Base-by-base conservation (phyloP, 805 yeast genomes). In the Ogataea pilisensis region DNA sequence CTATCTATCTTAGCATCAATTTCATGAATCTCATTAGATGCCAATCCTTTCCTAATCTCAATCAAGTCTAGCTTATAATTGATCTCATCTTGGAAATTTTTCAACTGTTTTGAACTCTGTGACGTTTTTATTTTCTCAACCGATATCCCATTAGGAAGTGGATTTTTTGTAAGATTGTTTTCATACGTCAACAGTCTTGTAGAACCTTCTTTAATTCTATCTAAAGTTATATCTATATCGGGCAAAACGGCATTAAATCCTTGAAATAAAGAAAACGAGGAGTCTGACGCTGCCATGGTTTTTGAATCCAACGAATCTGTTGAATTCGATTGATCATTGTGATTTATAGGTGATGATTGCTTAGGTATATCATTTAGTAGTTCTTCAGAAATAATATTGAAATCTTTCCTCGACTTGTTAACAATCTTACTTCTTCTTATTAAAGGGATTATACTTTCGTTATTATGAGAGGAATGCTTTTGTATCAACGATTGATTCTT, bases 221-320 rank as follows among this genome's bases (percentile, higher is more conserved):
- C 63, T 28, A 70, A 58, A 31, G 66, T 68, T 43, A 70, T 75
- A 45, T 74, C 66, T n/a, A 74, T 61, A 14, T 73, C 73, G 1
- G 79, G 78, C 27, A 72, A 55, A 1, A 76, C 66, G 4, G 87
- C 85, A 51, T 70, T 69, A 54, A 84, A 81, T 1, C 90, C 89
- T 58, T 83, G 90, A 52, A 74, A 81, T 18, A 84, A 60, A 3
- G 88, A 76, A 47, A 75, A 76, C 8, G 57, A 51, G 1, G 42
- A 17, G 8, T 35, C 43, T 21, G 11, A 20, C 8, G 26, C 38
- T 9, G 35, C 39, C 11, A 28, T 20, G 6, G 27, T 11, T 8
- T 19, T 29, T 17, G 19, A n/a, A n/a, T n/a, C n/a, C n/a, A n/a
- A n/a, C n/a, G n/a, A n/a, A n/a, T n/a, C n/a, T n/a, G n/a, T n/a